Percentiles rank a stretch among this genome's conserved stretches.
phyloP scores from a whole-genome alignment of 345 rosid species.

The Anacardium occidentale region DNA sequence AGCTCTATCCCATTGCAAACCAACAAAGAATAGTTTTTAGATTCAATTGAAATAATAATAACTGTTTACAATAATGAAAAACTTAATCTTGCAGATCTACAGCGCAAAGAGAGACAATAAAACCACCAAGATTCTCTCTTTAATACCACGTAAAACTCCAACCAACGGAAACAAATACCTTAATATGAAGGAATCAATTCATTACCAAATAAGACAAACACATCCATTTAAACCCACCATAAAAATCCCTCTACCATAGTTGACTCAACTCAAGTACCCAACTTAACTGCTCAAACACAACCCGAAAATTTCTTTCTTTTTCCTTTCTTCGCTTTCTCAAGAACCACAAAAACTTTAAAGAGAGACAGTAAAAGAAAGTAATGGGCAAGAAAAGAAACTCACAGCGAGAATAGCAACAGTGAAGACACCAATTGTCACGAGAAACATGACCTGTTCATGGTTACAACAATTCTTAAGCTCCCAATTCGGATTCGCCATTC shows the following conservation, averaged over 20 bases:
- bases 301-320: not conserved
- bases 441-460: conserved; percentile 58
- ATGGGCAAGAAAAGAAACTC: conserved; percentile 22
- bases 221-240: not conserved
- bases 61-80: not conserved
- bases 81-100: not conserved
- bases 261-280: not conserved
- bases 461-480: conserved; percentile 82
- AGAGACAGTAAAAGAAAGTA: not conserved
- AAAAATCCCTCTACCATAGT: not conserved
- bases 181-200: not conserved
- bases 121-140: not conserved
- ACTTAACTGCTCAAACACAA: not conserved
- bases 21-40: not conserved
- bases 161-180: not conserved
- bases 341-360: conserved; percentile 9
- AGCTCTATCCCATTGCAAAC: not conserved
- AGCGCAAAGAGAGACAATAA: not conserved
- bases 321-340: not conserved
- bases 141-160: not conserved
- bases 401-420: conserved; percentile 84
- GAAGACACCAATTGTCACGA: conserved; percentile 73
- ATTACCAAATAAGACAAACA: not conserved
- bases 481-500: conserved; percentile 59
- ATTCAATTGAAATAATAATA: not conserved